These are phyloP conservation scores for Fusarium bactridioides DNA, from an alignment of 2,329 filamentous ascomycete genomes.

Conservation along the genomic window DNA sequence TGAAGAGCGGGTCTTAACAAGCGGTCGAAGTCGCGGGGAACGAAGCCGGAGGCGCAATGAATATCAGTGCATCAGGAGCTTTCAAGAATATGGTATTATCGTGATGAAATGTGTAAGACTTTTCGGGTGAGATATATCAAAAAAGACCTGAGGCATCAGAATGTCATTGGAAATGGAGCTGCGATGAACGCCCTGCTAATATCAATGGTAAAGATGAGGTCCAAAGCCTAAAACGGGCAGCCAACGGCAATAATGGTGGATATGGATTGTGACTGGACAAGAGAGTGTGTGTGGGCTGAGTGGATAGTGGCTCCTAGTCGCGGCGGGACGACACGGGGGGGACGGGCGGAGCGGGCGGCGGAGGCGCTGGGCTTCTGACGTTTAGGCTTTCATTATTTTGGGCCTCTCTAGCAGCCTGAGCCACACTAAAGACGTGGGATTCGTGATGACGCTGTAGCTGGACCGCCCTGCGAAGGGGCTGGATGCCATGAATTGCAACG, in stretches of 20 bases:
- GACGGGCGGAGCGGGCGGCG: constrained; percentile 33
- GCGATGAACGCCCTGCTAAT: constrained; percentile 37
- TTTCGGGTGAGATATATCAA: constrained; percentile 20
- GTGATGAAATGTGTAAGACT: constrained; percentile 6
- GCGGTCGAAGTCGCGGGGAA: constrained; percentile 33
- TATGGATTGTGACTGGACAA: constrained; percentile 34
- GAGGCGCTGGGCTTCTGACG: constrained; percentile 28
- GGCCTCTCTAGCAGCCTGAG: constrained; percentile 33
- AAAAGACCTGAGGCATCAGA: constrained; percentile 28
- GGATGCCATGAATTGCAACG: constrained; percentile 21
- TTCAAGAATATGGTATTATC: constrained; percentile 5
- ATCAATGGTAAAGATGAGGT: constrained; percentile 37
- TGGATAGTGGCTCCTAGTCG: constrained; percentile 38
- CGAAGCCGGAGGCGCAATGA: constrained; percentile 29
- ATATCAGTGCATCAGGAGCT: constrained; percentile 14
- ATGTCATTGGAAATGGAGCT: constrained; percentile 29
- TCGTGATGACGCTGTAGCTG: constrained; percentile 29
- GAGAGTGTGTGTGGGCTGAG: constrained; percentile 35
- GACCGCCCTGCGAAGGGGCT: constrained; percentile 34
- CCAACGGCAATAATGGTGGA: constrained; percentile 30
- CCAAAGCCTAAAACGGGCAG: constrained; percentile 33
- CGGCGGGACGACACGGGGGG: constrained; percentile 32
- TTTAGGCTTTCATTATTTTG: constrained; percentile 31
- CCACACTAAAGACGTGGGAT: constrained; percentile 31
- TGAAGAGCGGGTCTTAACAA: constrained; percentile 41